phyloP scores from a whole-genome alignment of 2,329 filamentous ascomycete species.

The Phaeosphaeria sp. region DNA sequence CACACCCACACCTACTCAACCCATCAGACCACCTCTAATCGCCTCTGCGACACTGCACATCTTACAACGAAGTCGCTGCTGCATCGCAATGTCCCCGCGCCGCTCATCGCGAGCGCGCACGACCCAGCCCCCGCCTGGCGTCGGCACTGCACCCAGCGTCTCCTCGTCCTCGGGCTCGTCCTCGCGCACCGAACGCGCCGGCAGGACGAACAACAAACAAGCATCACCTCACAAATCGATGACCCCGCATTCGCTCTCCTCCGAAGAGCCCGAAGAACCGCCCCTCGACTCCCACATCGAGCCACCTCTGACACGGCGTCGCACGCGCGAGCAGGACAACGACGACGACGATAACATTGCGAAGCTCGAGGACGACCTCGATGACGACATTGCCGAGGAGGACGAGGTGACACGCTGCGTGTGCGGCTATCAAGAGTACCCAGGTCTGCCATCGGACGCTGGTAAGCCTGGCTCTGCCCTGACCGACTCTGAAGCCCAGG shows the following conservation, averaged over 20 bases:
- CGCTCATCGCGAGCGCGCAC: conserved; percentile 90
- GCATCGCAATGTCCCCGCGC: conserved; percentile 69
- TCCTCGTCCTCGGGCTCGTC: conserved; percentile 75
- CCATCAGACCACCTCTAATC: conserved; percentile 1
- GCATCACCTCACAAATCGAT: conserved; percentile 77
- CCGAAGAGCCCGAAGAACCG: conserved; percentile 68
- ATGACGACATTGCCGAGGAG: conserved; percentile 69
- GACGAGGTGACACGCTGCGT: conserved; percentile 96
- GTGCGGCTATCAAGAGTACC: conserved; percentile 93
- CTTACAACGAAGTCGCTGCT: conserved; percentile 5
- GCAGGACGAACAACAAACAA: conserved; percentile 74
- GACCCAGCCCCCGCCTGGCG: conserved; percentile 71
- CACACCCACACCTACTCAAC: conserved; percentile 18
- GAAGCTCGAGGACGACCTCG: conserved; percentile 61
- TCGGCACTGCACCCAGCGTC: conserved; percentile 74
- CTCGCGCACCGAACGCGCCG: conserved; percentile 75
- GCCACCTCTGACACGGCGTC: conserved; percentile 74
- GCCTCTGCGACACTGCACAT: background rate
- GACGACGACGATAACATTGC: conserved; percentile 57
- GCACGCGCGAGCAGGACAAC: conserved; percentile 77
- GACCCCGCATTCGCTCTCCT: conserved; percentile 74
- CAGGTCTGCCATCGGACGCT: conserved; percentile 72
- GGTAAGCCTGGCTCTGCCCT: conserved; percentile 60
- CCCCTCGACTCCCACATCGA: conserved; percentile 62
- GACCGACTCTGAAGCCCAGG: conserved; percentile 58